Percentiles rank a stretch among this genome's conserved stretches.
phyloP scores from a whole-genome alignment of 1,284 basidiomycete genomes.

The Rhodotorula sp. region DNA sequence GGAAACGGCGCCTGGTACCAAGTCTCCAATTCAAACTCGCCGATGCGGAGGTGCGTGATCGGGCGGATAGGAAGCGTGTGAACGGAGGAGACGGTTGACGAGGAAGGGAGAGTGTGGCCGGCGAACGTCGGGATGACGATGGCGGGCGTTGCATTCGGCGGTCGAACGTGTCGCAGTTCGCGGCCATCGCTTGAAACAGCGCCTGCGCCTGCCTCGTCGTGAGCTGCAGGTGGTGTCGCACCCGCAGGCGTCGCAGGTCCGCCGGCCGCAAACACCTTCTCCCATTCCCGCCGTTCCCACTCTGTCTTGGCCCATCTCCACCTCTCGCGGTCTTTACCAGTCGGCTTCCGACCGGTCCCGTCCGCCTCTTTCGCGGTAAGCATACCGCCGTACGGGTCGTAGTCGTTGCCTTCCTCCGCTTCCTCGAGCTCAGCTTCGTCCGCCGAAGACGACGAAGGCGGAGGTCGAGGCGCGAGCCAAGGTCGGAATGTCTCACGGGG shows the following conservation, averaged over 20 bases:
- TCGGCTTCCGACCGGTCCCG: slow-evolving; percentile 67
- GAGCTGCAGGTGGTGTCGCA: too few species aligned
- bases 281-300: slow-evolving; percentile 31
- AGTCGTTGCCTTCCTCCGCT: slow-evolving; percentile 2
- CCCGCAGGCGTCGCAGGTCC: not conserved
- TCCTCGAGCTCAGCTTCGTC: slow-evolving; percentile 20
- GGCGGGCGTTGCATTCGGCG: not conserved
- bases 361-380: slow-evolving; percentile 71
- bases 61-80: slow-evolving; percentile 21
- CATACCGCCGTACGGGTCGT: slow-evolving; percentile 73
- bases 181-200: not conserved
- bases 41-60: slow-evolving; percentile 68
- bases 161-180: not conserved
- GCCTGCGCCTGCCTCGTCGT: not conserved
- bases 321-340: slow-evolving; percentile 65
- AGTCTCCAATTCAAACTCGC: slow-evolving; percentile 91
- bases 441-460: not conserved
- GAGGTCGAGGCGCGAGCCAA: slow-evolving; percentile 19
- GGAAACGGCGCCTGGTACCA: slow-evolving; percentile 99
- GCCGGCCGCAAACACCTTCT: too few species aligned
- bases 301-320: slow-evolving; percentile 81
- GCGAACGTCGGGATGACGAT: not conserved
- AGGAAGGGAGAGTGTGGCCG: not conserved
- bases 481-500: not conserved
- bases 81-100: slow-evolving; percentile 21